Conservation (phyloP, 202 grass and related monocot species). For the Elaeis oleifera region DNA sequence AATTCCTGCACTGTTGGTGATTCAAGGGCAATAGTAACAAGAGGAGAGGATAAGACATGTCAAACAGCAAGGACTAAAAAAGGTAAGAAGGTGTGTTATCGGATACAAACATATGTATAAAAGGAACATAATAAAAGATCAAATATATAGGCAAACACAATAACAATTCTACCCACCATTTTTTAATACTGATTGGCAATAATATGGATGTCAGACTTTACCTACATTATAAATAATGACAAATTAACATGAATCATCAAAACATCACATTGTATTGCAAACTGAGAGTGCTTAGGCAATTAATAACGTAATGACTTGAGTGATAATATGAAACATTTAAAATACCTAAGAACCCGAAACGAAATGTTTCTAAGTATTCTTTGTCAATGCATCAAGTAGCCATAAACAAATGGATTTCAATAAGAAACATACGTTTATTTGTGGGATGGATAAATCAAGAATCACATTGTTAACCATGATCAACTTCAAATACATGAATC, state of each 20-base stretch:
- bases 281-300: too few species aligned
- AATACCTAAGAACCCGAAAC: too few species aligned
- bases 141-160: background rate
- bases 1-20: constrained; percentile 62
- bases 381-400: too few species aligned
- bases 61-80: constrained; percentile 19
- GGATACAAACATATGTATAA: constrained; percentile 1
- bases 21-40: constrained; percentile 1
- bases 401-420: too few species aligned
- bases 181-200: background rate
- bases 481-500: too few species aligned
- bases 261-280: too few species aligned
- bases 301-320: too few species aligned
- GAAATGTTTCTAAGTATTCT: too few species aligned
- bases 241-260: constrained; percentile 18
- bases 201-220: constrained; percentile 7
- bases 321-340: too few species aligned
- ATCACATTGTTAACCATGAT: too few species aligned
- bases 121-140: background rate
- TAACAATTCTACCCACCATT: background rate
- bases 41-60: constrained; percentile 19
- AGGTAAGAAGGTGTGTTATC: background rate
- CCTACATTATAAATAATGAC: constrained; percentile 27
- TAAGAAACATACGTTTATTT: too few species aligned
- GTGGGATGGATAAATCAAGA: too few species aligned